A percentile compares a stretch with the other conserved stretches of the same genome.
phyloP scores from a whole-genome alignment of 768 basidiomycete genomes.

The Epithele typhae region DNA sequence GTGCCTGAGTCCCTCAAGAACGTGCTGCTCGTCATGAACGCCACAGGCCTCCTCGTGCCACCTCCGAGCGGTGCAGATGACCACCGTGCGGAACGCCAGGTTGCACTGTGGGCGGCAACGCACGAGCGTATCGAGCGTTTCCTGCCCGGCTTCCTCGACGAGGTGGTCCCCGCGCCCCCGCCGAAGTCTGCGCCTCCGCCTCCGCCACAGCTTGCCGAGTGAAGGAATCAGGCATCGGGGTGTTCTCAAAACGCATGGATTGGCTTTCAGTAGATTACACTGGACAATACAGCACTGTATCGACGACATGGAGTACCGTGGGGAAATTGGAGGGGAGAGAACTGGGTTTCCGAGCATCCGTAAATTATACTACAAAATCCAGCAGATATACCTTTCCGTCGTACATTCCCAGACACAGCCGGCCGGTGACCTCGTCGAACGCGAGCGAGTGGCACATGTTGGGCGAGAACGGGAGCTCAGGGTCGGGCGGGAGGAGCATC shows the following conservation, averaged over 20 bases:
- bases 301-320: no score
- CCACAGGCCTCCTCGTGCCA: conserved; percentile 77
- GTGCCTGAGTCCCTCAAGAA: conserved; percentile 97
- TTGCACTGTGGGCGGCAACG: conserved; percentile 79
- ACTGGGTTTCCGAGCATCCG: no score
- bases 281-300: no score
- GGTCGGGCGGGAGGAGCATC: conserved; percentile 40
- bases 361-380: conserved; percentile 30
- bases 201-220: no score
- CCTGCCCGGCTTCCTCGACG: conserved; percentile 82
- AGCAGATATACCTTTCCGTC: conserved; percentile 52
- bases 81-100: conserved; percentile 57
- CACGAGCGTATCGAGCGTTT: conserved; percentile 86
- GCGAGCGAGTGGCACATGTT: conserved; percentile 41
- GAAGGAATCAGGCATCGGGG: no score
- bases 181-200: conserved; percentile 5
- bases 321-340: no score
- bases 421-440: conserved; percentile 54
- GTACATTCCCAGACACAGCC: conserved; percentile 45
- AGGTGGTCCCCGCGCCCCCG: conserved; percentile 51
- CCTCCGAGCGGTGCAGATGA: conserved; percentile 32
- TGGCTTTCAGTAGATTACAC: no score
- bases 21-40: conserved; percentile 93
- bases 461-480: conserved; percentile 49
- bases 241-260: not conserved